Evolutionary conservation across 192 early-diverging fungal species (phyloP).

Genomic region (Podila verticillata): DNA sequence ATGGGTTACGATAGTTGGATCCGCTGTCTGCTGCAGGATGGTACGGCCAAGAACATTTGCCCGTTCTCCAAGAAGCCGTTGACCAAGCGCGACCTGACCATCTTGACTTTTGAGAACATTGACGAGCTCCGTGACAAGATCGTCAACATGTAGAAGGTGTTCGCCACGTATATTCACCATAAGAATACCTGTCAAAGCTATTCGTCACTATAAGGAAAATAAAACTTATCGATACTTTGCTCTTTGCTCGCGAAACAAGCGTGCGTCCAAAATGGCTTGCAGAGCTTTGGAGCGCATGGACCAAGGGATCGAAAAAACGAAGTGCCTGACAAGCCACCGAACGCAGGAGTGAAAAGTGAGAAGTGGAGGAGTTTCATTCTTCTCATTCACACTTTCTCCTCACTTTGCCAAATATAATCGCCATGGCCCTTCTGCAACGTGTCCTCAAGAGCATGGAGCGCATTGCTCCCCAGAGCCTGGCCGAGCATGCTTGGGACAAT

Average conservation of each 20-base stretch:
- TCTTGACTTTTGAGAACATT: constrained; percentile 83
- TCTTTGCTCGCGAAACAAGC: too few relatives aligned
- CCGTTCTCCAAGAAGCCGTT: constrained; percentile 94
- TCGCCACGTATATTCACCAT: too few relatives aligned
- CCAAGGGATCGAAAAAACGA: too few relatives aligned
- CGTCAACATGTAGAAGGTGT: background rate
- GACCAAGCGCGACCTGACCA: constrained; percentile 88
- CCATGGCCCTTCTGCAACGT: constrained; percentile 66
- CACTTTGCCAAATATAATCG: too few relatives aligned
- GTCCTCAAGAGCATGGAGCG: constrained; percentile 77
- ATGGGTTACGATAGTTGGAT: constrained; percentile 92
- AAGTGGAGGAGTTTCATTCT: background rate
- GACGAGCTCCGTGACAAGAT: constrained; percentile 70
- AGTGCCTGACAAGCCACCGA: too few relatives aligned
- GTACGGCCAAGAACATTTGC: constrained; percentile 86
- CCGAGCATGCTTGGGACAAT: constrained; percentile 91
- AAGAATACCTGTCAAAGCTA: too few relatives aligned
- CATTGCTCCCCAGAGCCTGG: constrained; percentile 86
- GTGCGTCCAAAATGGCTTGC: too few relatives aligned
- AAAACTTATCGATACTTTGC: too few relatives aligned
- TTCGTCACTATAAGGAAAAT: too few relatives aligned
- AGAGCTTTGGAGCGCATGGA: too few relatives aligned
- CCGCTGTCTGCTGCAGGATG: constrained; percentile 83
- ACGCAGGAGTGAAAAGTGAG: too few relatives aligned
- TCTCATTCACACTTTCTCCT: background rate